These are phyloP conservation scores for Puccinellia tenuiflora DNA, from an alignment of 176 grass and related monocot genomes.

Conservation along the genomic window DNA sequence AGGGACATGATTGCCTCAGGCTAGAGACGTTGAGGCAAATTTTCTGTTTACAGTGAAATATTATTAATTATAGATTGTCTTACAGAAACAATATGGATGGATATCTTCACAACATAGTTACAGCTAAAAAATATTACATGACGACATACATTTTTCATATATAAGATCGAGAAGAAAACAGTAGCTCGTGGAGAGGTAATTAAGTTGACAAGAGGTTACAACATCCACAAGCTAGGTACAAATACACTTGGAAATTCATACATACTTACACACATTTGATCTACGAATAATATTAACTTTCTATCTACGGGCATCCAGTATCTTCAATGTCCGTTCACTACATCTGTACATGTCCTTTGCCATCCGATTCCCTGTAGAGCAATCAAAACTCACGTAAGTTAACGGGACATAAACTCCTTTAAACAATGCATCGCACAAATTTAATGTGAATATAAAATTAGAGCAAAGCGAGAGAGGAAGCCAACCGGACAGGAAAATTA, in stretches of 20 bases:
- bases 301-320: neutral
- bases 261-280: neutral
- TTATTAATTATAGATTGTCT: too few species aligned
- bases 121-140: too few species aligned
- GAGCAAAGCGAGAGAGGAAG: too few species aligned
- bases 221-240: neutral
- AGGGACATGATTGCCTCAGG: too few species aligned
- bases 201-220: neutral
- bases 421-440: neutral
- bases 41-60: too few species aligned
- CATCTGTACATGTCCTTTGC: neutral
- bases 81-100: too few species aligned
- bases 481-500: too few species aligned
- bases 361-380: neutral
- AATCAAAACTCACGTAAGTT: neutral
- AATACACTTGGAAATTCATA: neutral
- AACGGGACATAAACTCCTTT: neutral
- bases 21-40: too few species aligned
- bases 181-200: neutral
- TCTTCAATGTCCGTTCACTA: neutral
- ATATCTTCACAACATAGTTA: too few species aligned
- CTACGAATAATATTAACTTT: neutral
- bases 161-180: neutral
- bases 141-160: neutral
- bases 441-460: too few species aligned